Evolutionary conservation across 23 red algal genomes (phyloP), one percentile per base, ranked within the genome.

Genomic region (Agarophyton chilense): DNA sequence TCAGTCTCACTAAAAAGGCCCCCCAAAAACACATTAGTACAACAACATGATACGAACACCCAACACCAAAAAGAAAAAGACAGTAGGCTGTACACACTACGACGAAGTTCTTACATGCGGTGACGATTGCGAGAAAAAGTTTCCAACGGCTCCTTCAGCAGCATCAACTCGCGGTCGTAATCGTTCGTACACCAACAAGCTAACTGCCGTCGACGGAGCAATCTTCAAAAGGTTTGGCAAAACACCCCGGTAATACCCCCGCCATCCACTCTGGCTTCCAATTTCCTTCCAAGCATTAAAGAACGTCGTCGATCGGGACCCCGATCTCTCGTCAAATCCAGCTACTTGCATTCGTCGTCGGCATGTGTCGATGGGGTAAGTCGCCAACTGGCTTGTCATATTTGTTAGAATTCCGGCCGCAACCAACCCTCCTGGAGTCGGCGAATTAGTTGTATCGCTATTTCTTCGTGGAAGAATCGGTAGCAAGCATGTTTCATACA

Each of bases 181-280:
- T 44, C 81, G 81, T 82, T 98, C 95, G 72, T 94, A 98, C 43
- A 84, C 87, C 43, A 89, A 13, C 77, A 94, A 94, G 28, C 72
- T 82, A 18, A 93, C 79, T n/a, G 95, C 95, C 24, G 83, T 62
- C 52, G 95, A 81, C 26, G 95, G 95, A 38, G 72, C 44, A 34
- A 85, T 90, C 72, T 94, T 91, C 18, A 98, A 75, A 50, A 92
- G 26, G 53, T 98, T 98, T n/a, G 95, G 91, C 11, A 94, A 39
- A 36, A 94, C 52, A 6, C 95, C 95, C 32, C 95, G 75, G 57
- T 90, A 98, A 50, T 94, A 88, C 22, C 83, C 89, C 19, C 92
- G 78, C 66, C 74, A 92, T 71, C 73, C 95, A 90, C 80, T 86
- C 89, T 88, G 60, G 52, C 73, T 36, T 31, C 89, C 77, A 28